Evolutionary conservation across 768 basidiomycete genomes (phyloP).

Genomic region (Pholiota conissans): DNA sequence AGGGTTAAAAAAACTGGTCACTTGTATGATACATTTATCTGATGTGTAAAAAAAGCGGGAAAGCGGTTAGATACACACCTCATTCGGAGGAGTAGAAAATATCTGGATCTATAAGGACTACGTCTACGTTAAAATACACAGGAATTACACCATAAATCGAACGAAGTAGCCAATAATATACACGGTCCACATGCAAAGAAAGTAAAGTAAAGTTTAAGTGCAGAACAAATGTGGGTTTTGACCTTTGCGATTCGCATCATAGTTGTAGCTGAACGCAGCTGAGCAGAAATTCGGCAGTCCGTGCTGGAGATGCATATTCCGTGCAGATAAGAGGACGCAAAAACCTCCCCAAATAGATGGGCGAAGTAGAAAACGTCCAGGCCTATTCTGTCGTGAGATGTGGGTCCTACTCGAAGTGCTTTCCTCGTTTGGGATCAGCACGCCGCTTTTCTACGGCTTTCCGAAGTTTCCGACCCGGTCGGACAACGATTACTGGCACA

Average conservation of each 20-base stretch:
- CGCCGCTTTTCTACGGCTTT: conserved; percentile 85
- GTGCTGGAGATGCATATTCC: neutral
- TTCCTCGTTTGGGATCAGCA: conserved; percentile 86
- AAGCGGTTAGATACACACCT: neutral
- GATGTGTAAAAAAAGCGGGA: too few relatives aligned
- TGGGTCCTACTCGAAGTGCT: conserved; percentile 57
- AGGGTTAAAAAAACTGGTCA: too few relatives aligned
- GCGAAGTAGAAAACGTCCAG: neutral
- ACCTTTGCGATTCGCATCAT: neutral
- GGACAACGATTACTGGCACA: conserved; percentile 94
- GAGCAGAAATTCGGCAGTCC: neutral
- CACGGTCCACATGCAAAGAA: neutral
- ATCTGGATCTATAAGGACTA: neutral
- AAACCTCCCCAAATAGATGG: neutral
- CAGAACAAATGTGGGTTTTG: neutral
- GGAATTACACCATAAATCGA: neutral
- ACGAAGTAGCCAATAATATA: neutral
- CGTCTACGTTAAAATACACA: neutral
- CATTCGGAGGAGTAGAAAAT: neutral
- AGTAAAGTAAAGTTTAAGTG: neutral
- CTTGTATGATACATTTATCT: too few relatives aligned
- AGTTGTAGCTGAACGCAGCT: neutral
- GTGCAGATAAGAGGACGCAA: neutral
- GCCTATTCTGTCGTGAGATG: neutral
- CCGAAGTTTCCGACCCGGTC: conserved; percentile 83